phyloP scores from a whole-genome alignment of 768 basidiomycete species.

The Russula dissimulans region DNA sequence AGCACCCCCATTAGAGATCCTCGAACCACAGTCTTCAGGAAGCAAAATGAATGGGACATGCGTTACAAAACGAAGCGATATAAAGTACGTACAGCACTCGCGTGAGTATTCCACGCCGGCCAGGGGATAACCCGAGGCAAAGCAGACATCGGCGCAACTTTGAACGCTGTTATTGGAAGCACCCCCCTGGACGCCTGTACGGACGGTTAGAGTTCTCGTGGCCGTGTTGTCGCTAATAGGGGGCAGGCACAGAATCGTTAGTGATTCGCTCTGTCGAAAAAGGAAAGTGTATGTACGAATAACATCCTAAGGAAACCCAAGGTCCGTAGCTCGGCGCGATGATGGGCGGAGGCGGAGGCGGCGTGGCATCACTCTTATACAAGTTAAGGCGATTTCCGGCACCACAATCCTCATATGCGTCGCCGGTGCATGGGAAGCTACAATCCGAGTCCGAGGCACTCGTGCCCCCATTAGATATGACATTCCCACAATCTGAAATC shows the following conservation, averaged over 20 bases:
- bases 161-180: slow-evolving; percentile 43
- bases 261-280: slow-evolving; percentile 1
- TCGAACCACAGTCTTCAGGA: slow-evolving; percentile 40
- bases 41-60: not conserved
- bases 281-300: slow-evolving; percentile 36
- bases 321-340: slow-evolving; percentile 47
- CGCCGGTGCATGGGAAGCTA: slow-evolving; percentile 51
- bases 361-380: slow-evolving; percentile 48
- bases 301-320: slow-evolving; percentile 71
- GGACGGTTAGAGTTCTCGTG: slow-evolving; percentile 28
- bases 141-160: slow-evolving; percentile 53
- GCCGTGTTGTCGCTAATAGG: slow-evolving; percentile 28
- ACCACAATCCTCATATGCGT: slow-evolving; percentile 50
- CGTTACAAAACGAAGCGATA: not conserved
- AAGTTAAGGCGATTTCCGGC: slow-evolving; percentile 50
- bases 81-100: slow-evolving; percentile 41
- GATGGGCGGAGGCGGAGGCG: slow-evolving; percentile 45
- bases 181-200: slow-evolving; percentile 25
- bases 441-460: slow-evolving; percentile 45
- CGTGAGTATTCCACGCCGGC: slow-evolving; percentile 35
- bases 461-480: slow-evolving; percentile 37
- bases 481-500: slow-evolving; percentile 53
- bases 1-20: slow-evolving; percentile 39
- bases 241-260: not conserved
- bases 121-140: slow-evolving; percentile 37